Evolutionary conservation across 2,329 filamentous ascomycete species (phyloP).

Genomic region (Fusarium nanum): DNA sequence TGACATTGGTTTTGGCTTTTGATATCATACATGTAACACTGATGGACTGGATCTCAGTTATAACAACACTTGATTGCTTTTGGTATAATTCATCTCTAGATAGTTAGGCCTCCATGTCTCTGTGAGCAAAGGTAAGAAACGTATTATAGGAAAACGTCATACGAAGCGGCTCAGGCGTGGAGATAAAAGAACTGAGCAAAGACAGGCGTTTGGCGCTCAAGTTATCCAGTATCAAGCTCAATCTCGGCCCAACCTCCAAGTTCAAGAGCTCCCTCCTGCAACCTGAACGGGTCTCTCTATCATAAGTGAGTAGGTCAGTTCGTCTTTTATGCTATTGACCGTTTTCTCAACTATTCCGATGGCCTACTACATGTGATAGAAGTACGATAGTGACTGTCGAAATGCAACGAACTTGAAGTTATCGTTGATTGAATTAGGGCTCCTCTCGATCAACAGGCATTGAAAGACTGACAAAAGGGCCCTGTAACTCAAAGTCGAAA

Average conservation of each 20-base stretch:
- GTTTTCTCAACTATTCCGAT: neutral
- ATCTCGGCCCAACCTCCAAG: neutral
- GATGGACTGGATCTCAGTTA: neutral
- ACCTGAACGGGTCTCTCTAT: neutral
- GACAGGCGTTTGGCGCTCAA: neutral
- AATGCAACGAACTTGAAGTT: neutral
- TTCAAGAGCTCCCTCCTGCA: neutral
- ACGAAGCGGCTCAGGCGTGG: neutral
- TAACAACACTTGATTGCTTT: neutral
- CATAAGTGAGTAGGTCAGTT: neutral
- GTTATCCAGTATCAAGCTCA: neutral
- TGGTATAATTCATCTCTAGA: neutral
- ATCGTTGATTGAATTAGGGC: neutral
- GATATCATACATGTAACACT: neutral
- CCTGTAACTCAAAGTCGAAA: neutral
- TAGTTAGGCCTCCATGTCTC: neutral
- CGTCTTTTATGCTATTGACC: neutral
- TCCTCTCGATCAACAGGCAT: neutral
- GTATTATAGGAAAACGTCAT: neutral
- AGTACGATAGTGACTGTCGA: neutral
- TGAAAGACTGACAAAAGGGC: too few relatives aligned
- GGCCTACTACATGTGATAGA: fast-evolving
- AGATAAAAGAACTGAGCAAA: neutral
- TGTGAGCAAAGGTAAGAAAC: neutral
- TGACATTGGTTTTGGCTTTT: neutral